Evolutionary conservation across 2,329 filamentous ascomycete genomes (phyloP), one percentile per base, ranked within the genome.

Genomic region (Apiospora hydei): DNA sequence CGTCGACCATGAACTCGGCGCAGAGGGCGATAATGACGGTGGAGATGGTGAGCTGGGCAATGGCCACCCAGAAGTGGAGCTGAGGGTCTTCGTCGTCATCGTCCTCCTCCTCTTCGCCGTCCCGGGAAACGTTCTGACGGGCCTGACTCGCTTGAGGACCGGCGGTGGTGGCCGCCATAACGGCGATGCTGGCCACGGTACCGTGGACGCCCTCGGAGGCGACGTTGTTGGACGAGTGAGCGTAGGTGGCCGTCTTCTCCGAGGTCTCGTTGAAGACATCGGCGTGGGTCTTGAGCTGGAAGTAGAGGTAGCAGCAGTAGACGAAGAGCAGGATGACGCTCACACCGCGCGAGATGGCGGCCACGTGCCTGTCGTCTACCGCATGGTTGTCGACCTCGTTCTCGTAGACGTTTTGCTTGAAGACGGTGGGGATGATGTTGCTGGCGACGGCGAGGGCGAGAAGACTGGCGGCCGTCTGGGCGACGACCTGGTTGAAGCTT

Each of bases 401-500:
- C 43, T 82, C 79, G 67, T 83, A 84, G 21, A 84, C 82, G 18
- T 86, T 84, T 74, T 93, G 76, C n/a, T 77, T 88, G 80, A 97
- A 98, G 6, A 96, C 94, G 7, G 95, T 97, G 0, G 96, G 96
- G 38, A 98, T 94, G 76, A 98, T 96, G 76, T 98, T 86, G 77
- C 91, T 92, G 69, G 91, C 92, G 49, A 97, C 93, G 18, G 93
- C 92, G 26, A 97, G 86, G 16, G 94, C 92, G 26, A 97, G 88
- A 70, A 97, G 84, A 78, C 92, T 94, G 18, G 95, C 91, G 4
- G 95, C 94, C 0, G 95, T 98, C 81, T 98, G 95, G 0, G 95
- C 95, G 8, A 98, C 95, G 0, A 94, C 96, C 46, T 93, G 90
- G 85, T 98, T 98, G 88, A 98, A 98, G 81, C 90, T 92, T 81